Evolutionary conservation across 257 asterid genomes (phyloP), one percentile per base, ranked within the genome.

Genomic region (Solanum megistacrolobum): DNA sequence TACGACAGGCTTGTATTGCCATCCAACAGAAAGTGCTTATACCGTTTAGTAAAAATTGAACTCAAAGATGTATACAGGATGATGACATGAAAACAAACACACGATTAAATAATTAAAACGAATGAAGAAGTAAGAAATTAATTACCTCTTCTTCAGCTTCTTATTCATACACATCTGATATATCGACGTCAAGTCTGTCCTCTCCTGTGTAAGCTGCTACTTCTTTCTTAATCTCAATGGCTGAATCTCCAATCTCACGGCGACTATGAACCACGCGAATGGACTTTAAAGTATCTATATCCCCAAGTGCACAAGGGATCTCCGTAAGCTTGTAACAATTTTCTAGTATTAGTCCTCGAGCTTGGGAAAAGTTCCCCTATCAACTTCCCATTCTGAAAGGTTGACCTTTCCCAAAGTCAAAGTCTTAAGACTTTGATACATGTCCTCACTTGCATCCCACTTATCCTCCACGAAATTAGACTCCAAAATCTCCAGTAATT

Each of bases 321-420:
- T 73, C 29, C 16, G 0, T 34, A 18, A 72, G 43, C 14, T 3
- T 0, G 0, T 12, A 0, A 18, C 43, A 32, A 0, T 2, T 0
- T 8, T 2, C 6, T 72, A 72, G 6, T 34, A 9, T 73, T 34
- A 43, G 34, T 73, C 60, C 62, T 55, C 38, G 7, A 38, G 12
- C 3, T 73, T 34, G 4, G 81, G 46, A 73, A 73, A 73, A 1
- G 81, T 34, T 32, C 18, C 46, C 1, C 0, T 1, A 18, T 34
- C 6, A 8, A 73, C 29, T 18, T 73, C 2, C 81, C 81, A 34
- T 73, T 73, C 16, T 8, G 27, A 32, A 8, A 72, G 2, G 2
- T 5, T 0, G 8, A 0, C 1, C 2, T 0, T 0, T 2, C 0
- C 0, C 81, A 73, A 73, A 18, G 5, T 0, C 16, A 73, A 73